Conservation (phyloP, 1,284 basidiomycete genomes). For the Trichosporon inkin region DNA sequence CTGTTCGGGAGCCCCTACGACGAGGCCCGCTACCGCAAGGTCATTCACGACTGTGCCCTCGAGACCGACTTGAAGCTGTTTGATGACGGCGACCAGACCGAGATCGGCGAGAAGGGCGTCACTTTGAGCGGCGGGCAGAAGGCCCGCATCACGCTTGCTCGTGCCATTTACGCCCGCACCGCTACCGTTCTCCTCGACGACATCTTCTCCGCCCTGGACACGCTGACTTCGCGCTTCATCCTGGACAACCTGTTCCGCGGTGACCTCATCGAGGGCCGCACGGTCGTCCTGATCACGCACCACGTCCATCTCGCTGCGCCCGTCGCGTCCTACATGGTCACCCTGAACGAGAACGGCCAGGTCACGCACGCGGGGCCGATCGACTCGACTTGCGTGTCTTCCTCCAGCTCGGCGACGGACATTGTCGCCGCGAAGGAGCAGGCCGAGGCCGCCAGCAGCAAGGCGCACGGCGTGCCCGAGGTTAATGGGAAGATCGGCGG, state of each 20-base stretch:
- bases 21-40: constrained; percentile 56
- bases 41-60: constrained; percentile 62
- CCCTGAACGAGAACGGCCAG: constrained; percentile 56
- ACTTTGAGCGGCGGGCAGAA: constrained; percentile 61
- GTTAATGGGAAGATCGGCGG: constrained; percentile 31
- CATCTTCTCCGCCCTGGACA: constrained; percentile 50
- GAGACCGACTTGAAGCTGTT: constrained; percentile 63
- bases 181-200: constrained; percentile 59
- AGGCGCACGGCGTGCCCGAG: constrained; percentile 33
- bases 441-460: constrained; percentile 39
- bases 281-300: constrained; percentile 70
- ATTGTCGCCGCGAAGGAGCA: constrained; percentile 29
- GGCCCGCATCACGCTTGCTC: constrained; percentile 67
- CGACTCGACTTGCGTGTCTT: constrained; percentile 23
- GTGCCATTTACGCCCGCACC: constrained; percentile 64
- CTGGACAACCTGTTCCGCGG: constrained; percentile 69
- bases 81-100: constrained; percentile 68
- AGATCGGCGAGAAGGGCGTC: constrained; percentile 54
- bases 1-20: constrained; percentile 57
- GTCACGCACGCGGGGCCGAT: constrained; percentile 43
- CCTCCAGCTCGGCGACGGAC: constrained; percentile 21
- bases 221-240: constrained; percentile 69
- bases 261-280: constrained; percentile 64
- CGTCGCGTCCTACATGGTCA: constrained; percentile 62
- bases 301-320: constrained; percentile 65